Base-by-base conservation (phyloP, 2,329 filamentous ascomycete genomes). In the Trichophyton mentagrophytes region DNA sequence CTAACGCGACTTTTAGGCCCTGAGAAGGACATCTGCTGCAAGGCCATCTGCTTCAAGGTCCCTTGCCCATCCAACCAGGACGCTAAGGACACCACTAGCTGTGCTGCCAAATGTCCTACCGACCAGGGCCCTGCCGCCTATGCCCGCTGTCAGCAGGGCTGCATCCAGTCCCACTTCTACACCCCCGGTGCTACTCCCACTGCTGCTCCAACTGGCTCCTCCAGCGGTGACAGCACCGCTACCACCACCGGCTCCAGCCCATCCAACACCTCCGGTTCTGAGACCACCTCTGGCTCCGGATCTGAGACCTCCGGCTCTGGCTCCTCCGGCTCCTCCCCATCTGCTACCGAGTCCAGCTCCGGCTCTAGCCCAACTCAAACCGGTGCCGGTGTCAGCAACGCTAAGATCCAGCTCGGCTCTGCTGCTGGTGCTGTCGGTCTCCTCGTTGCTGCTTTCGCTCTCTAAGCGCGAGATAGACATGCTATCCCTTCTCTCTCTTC, bases 31-130 rank as follows among this genome's bases (percentile, higher is more conserved):
- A 71, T 78, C 59, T 79, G 76, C 70, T 83, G 80, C 72, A 69
- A 74, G 64, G 80, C 80, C 42, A 67, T 70, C 13, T 83, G 80
- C 71, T 72, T 78, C 65, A 72, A 76, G 42, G 76, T 78, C 44
- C 80, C 80, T 36, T 80, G 77, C 69, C 80, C 80, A 64, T 77
- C 76, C 68, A 72, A 75, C n/a, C 67, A 68, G 56, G 74, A 79
- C 69, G 78, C 73, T 66, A 76, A 79, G 66, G 73, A 76, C 61
- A 82, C 79, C 68, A 80, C 74, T 67, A 70, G 74, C 57, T 83
- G 80, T 66, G 79, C 78, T 55, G 73, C 73, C 53, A 72, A 76
- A 59, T 83, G 80, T 69, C 76, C 78, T 33, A 53, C 25, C 49
- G n/a, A 53, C 61, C 79, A 82, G 73, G 80, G 80, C 60, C 74